These are phyloP conservation scores for Fomitopsis palustris DNA, from an alignment of 1,284 basidiomycete species.

Conservation along the genomic window DNA sequence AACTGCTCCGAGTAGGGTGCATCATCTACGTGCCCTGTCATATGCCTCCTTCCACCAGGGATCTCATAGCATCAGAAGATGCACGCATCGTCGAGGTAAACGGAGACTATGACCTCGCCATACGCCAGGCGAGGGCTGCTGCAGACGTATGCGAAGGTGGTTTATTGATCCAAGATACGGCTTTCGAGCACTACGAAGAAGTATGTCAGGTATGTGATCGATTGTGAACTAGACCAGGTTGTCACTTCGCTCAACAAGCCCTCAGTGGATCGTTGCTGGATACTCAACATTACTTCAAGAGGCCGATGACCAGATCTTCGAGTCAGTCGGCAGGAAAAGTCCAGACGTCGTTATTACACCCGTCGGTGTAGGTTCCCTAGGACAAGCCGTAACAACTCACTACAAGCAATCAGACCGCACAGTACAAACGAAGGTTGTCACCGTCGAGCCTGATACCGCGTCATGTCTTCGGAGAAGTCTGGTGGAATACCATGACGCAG, in stretches of 20 bases:
- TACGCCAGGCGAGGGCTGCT: background rate
- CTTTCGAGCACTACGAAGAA: slow-evolving; percentile 6
- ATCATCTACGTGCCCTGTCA: slow-evolving; percentile 3
- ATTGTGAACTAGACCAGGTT: too few relatives aligned
- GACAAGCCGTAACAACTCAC: slow-evolving; percentile 8
- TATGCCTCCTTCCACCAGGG: background rate
- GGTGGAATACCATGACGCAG: background rate
- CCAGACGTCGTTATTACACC: slow-evolving; percentile 9
- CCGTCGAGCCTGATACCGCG: slow-evolving; percentile 9
- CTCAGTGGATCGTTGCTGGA: slow-evolving; percentile 12
- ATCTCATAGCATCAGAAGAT: slow-evolving; percentile 4
- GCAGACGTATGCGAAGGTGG: background rate
- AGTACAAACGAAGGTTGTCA: background rate
- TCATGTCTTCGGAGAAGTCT: slow-evolving; percentile 1
- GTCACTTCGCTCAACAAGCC: too few relatives aligned
- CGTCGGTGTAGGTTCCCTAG: slow-evolving; percentile 9
- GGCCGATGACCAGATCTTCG: slow-evolving; percentile 4
- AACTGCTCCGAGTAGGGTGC: slow-evolving; percentile 1
- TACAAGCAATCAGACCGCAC: slow-evolving; percentile 3
- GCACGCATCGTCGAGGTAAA: slow-evolving; percentile 1
- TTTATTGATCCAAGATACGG: slow-evolving; percentile 7
- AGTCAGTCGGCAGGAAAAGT: background rate
- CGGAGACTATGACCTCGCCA: slow-evolving; percentile 8
- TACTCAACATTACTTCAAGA: slow-evolving; percentile 7
- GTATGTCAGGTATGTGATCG: slow-evolving; percentile 4